Evolutionary conservation across 495 filamentous ascomycete species (phyloP).

Genomic region (Penicillium angulare): DNA sequence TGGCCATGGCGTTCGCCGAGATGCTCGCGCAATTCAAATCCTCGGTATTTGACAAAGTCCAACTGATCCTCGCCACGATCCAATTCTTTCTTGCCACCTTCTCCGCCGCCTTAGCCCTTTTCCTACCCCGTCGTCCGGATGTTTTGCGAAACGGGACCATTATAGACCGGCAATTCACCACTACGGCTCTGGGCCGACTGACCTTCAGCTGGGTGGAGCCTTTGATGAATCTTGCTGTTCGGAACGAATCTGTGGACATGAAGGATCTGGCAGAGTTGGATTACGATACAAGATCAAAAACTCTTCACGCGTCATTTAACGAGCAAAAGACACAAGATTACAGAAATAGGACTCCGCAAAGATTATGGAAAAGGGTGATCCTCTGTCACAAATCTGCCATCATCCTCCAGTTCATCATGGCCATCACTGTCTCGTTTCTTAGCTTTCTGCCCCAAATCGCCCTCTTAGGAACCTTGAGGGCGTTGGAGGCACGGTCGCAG

Average conservation of each 20-base stretch:
- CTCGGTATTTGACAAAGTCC: too few species aligned
- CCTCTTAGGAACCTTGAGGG: not conserved
- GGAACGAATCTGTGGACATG: not conserved
- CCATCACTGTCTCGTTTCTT: not conserved
- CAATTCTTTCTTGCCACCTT: too few species aligned
- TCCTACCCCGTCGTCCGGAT: slow-evolving; percentile 54
- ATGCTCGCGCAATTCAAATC: too few species aligned
- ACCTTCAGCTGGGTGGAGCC: slow-evolving; percentile 52
- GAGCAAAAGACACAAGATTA: not conserved
- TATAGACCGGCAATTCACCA: slow-evolving; percentile 55
- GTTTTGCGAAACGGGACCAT: slow-evolving; percentile 46
- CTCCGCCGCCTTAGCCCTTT: too few species aligned
- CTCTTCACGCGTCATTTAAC: not conserved
- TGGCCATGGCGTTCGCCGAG: too few species aligned
- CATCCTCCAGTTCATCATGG: not conserved
- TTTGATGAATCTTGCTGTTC: not conserved
- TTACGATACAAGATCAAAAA: not conserved
- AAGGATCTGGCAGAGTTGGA: not conserved
- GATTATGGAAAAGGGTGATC: not conserved
- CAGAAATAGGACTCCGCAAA: too few species aligned
- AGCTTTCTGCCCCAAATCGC: not conserved
- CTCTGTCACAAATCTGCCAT: not conserved
- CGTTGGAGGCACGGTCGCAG: not conserved
- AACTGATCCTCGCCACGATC: too few species aligned
- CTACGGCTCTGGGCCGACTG: slow-evolving; percentile 50